These are phyloP conservation scores for Asterophora parasitica DNA, from an alignment of 768 basidiomycete species.

Conservation along the genomic window DNA sequence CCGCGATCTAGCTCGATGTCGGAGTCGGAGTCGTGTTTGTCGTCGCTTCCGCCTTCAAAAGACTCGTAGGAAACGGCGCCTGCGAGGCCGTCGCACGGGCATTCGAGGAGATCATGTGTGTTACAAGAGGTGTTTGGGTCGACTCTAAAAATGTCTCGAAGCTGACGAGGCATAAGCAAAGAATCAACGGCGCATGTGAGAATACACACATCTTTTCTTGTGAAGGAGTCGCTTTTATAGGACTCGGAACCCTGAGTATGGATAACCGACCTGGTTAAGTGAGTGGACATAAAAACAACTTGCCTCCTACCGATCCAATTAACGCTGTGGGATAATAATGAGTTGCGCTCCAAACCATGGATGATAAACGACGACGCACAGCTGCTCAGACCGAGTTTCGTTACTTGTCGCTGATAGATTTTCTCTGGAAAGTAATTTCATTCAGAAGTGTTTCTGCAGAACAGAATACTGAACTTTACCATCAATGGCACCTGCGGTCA, in stretches of 20 bases:
- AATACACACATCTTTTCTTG: conserved; percentile 69
- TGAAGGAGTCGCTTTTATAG: conserved; percentile 83
- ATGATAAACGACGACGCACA: conserved; percentile 43
- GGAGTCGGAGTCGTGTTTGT: conserved; percentile 8
- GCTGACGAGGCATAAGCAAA: conserved; percentile 37
- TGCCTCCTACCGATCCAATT: conserved; percentile 57
- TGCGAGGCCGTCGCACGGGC: conserved; percentile 49
- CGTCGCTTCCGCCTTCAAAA: conserved; percentile 19
- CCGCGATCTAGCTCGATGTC: conserved; percentile 33
- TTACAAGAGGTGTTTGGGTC: conserved; percentile 76
- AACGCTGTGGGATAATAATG: conserved; percentile 41
- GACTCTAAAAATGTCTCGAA: conserved; percentile 90
- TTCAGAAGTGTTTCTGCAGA: neutral
- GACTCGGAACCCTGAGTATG: conserved; percentile 28
- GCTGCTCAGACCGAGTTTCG: conserved; percentile 86
- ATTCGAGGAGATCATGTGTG: conserved; percentile 89
- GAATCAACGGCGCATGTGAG: neutral
- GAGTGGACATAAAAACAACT: neutral
- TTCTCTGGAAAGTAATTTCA: conserved; percentile 50
- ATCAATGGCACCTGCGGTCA: conserved; percentile 88
- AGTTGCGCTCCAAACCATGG: neutral
- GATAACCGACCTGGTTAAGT: conserved; percentile 1
- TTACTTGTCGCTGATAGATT: conserved; percentile 91
- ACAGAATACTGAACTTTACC: conserved; percentile 35
- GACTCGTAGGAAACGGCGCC: conserved; percentile 13